These are phyloP conservation scores for Pascua sp. DNA, from an alignment of 1,284 basidiomycete genomes.

Conservation along the genomic window DNA sequence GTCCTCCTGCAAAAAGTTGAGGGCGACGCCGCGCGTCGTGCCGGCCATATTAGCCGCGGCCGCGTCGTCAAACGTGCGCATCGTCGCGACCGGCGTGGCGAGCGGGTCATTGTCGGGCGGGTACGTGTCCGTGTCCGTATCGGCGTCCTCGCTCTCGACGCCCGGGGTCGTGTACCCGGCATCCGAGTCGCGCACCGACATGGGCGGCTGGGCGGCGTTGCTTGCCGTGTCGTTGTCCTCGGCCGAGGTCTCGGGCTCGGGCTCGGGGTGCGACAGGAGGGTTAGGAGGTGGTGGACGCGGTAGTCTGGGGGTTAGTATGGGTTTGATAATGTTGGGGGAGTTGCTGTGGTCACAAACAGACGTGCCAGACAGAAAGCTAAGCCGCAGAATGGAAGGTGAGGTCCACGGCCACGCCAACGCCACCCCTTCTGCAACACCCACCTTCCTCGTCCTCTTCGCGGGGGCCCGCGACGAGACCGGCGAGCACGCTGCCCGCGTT, in stretches of 20 bases:
- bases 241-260: constrained; percentile 4
- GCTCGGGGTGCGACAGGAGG: constrained; percentile 20
- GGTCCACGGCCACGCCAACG: too few relatives aligned
- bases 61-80: constrained; percentile 7
- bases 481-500: constrained; percentile 23
- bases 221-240: background rate
- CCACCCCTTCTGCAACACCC: constrained; percentile 10
- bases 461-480: constrained; percentile 23
- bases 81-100: constrained; percentile 7
- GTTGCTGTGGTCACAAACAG: background rate
- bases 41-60: background rate
- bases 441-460: constrained; percentile 40
- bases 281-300: constrained; percentile 36
- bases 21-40: constrained; percentile 11
- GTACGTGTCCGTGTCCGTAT: background rate
- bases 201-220: too few relatives aligned
- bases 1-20: constrained; percentile 47
- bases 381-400: background rate
- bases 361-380: background rate
- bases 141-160: background rate
- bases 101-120: constrained; percentile 6
- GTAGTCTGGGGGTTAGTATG: constrained; percentile 26
- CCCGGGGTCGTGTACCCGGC: background rate
- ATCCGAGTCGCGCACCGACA: background rate
- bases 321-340: too few relatives aligned